phyloP scores from a whole-genome alignment of 352 stramenopile species.

The Phytophthora constricta region DNA sequence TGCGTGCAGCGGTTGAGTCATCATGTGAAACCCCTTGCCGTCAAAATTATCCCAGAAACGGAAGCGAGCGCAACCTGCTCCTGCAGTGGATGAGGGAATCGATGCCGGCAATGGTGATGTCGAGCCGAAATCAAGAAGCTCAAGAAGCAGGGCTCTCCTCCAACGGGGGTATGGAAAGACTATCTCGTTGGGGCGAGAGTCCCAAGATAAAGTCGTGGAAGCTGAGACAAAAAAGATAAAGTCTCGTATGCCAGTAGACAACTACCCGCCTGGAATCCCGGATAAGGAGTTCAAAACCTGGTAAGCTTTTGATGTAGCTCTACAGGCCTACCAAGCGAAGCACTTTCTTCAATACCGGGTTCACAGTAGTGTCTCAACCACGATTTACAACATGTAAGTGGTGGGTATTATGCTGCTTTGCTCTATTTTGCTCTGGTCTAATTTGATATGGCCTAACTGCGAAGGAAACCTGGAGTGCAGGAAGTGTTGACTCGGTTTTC shows the following conservation, averaged over 20 bases:
- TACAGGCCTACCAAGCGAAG: background rate
- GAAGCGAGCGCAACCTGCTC: too few species aligned
- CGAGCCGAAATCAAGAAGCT: too few species aligned
- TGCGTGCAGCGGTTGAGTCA: too few species aligned
- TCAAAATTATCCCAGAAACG: too few species aligned
- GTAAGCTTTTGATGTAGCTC: background rate
- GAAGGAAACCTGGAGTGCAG: background rate
- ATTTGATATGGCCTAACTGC: too few species aligned
- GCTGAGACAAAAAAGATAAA: background rate
- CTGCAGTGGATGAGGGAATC: too few species aligned
- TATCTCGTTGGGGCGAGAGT: too few species aligned
- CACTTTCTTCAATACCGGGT: background rate
- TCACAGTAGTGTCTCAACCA: background rate
- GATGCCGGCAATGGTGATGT: too few species aligned
- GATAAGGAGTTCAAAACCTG: background rate
- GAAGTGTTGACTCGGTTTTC: background rate
- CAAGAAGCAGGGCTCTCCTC: too few species aligned
- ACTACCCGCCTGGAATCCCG: background rate
- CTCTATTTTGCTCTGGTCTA: background rate
- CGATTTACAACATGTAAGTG: background rate
- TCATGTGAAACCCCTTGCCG: too few species aligned
- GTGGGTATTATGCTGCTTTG: background rate
- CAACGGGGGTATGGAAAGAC: too few species aligned
- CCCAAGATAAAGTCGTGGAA: background rate
- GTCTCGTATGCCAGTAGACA: background rate